A percentile compares a stretch with the other conserved stretches of the same genome.
Evolutionary conservation across 139 green algal genomes (phyloP).

Genomic region (Chlorella sp.): DNA sequence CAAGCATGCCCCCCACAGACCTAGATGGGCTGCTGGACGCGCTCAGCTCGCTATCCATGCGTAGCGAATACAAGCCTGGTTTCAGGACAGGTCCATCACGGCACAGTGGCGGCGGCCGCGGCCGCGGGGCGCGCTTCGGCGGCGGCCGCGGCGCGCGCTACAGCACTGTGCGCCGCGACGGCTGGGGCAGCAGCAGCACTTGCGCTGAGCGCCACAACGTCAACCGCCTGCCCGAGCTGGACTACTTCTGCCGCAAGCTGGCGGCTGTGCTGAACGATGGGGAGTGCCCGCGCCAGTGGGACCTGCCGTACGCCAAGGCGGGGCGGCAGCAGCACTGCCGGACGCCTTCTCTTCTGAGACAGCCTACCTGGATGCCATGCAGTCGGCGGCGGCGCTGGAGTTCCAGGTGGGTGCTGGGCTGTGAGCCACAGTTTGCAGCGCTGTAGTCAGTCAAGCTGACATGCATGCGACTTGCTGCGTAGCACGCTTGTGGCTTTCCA

Average conservation of each 20-base stretch:
- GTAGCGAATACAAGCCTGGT: no score
- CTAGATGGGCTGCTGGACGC: no score
- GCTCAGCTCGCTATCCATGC: no score
- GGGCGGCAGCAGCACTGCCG: not conserved
- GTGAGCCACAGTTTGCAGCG: no score
- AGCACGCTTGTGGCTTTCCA: no score
- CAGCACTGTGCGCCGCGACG: not conserved
- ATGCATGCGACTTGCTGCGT: no score
- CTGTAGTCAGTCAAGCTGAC: no score
- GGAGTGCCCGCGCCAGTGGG: not conserved
- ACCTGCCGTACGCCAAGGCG: conserved; percentile 19
- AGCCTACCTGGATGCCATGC: conserved; percentile 9
- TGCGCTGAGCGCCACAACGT: conserved; percentile 3
- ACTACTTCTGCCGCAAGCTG: conserved; percentile 12
- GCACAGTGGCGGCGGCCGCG: no score
- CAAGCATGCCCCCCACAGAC: no score
- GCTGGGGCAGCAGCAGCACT: not conserved
- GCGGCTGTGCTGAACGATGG: not conserved
- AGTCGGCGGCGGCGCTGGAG: not conserved
- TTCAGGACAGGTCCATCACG: no score
- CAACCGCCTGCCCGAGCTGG: not conserved
- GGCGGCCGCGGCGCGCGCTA: no score
- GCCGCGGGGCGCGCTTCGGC: no score
- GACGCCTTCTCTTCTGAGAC: not conserved
- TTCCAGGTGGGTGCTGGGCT: conserved; percentile 23